Evolutionary conservation across 805 yeast genomes (phyloP).

Genomic region (Lipomyces chichibuensis): DNA sequence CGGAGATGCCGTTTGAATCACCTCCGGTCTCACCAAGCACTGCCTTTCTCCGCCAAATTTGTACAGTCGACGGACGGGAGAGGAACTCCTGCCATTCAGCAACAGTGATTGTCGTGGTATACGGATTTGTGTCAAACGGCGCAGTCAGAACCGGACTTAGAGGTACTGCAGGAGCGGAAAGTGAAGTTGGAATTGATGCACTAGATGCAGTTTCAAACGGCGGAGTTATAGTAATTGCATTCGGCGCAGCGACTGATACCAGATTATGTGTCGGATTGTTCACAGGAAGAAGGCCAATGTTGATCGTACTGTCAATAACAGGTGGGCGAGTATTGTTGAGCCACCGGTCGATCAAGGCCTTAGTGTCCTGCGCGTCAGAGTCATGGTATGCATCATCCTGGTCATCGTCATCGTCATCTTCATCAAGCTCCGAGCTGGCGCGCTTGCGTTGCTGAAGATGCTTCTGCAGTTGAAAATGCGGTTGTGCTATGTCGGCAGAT

Average conservation of each 20-base stretch:
- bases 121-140: constrained; percentile 17
- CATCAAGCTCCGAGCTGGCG: background rate
- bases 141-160: background rate
- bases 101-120: constrained; percentile 7
- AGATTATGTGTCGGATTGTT: background rate
- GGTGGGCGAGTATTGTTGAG: background rate
- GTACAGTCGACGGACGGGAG: constrained; percentile 4
- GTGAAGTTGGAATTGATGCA: background rate
- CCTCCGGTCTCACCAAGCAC: background rate
- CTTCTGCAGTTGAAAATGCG: background rate
- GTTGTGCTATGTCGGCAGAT: background rate
- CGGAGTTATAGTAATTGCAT: background rate
- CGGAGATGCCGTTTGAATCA: background rate
- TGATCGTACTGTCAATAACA: background rate
- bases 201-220: background rate
- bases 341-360: background rate
- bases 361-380: background rate
- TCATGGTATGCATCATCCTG: background rate
- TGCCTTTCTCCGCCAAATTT: constrained; percentile 21
- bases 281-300: background rate
- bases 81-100: constrained; percentile 15
- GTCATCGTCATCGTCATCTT: background rate
- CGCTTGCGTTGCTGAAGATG: background rate
- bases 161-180: background rate
- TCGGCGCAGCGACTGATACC: background rate